Percentiles rank a stretch among this genome's conserved stretches.
Conservation (phyloP, 805 yeast species). For the Lachancea quebecensis region DNA sequence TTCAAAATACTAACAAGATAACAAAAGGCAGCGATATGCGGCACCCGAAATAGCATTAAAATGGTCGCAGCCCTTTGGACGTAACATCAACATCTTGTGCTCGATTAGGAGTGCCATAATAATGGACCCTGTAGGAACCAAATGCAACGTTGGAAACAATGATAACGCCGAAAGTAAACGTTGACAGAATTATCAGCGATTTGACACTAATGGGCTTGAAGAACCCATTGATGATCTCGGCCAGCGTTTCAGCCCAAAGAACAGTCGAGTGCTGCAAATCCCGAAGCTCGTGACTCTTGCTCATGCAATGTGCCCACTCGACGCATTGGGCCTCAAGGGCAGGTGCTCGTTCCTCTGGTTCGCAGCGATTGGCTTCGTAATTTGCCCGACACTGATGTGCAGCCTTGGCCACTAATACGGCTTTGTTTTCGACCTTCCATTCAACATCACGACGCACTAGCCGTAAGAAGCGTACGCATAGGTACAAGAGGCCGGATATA, state of each 20-base stretch:
- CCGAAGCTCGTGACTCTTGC: constrained; percentile 50
- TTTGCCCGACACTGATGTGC: constrained; percentile 56
- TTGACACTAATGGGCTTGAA: constrained; percentile 65
- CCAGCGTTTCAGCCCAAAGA: constrained; percentile 75
- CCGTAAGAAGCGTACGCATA: constrained; percentile 43
- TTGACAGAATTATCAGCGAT: constrained; percentile 44
- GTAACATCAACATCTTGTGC: not conserved
- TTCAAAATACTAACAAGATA: too few species aligned
- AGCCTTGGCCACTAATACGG: constrained; percentile 54
- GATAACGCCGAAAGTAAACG: constrained; percentile 46
- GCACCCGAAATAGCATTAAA: too few species aligned
- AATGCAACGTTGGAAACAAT: constrained; percentile 46
- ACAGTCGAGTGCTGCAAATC: constrained; percentile 4
- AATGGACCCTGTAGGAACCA: constrained; percentile 34
- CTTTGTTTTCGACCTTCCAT: constrained; percentile 56
- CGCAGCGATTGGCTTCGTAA: constrained; percentile 67
- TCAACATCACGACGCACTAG: constrained; percentile 66
- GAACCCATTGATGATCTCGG: constrained; percentile 74
- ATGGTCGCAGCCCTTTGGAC: too few species aligned
- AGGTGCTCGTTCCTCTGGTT: constrained; percentile 58
- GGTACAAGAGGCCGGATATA: constrained; percentile 43
- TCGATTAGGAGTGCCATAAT: constrained; percentile 3
- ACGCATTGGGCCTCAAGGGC: constrained; percentile 65
- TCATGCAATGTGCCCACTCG: constrained; percentile 76
- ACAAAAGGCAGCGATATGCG: too few species aligned